phyloP scores from a whole-genome alignment of 169 alveolate species.

The Plasmodium gaboni region DNA sequence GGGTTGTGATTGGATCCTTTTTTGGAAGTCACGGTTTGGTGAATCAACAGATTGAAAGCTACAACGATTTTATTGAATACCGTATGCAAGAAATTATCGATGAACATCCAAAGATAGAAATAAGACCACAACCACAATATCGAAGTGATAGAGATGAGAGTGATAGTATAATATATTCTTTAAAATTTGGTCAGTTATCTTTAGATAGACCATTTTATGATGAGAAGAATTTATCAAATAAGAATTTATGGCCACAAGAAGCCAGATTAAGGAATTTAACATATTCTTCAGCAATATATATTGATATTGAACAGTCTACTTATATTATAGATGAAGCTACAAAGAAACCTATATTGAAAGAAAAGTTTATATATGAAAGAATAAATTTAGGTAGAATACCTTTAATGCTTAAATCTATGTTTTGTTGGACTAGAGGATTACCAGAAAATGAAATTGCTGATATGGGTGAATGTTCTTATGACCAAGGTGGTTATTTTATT shows the following conservation, averaged over 20 bases:
- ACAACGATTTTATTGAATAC: conserved; percentile 95
- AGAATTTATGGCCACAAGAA: conserved; percentile 96
- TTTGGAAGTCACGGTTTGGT: conserved; percentile 95
- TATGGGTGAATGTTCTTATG: conserved; percentile 98
- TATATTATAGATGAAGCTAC: conserved; percentile 85
- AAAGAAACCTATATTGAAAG: conserved; percentile 82
- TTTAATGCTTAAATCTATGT: conserved; percentile 97
- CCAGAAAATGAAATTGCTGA: conserved; percentile 92
- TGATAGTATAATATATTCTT: conserved; percentile 89
- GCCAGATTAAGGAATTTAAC: conserved; percentile 97
- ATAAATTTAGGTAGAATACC: conserved; percentile 96
- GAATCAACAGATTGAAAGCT: conserved; percentile 96
- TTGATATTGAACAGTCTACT: conserved; percentile 91
- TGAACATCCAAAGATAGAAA: conserved; percentile 94
- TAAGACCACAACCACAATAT: conserved; percentile 93
- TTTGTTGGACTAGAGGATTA: conserved; percentile 94
- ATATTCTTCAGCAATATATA: conserved; percentile 88
- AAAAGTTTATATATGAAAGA: conserved; percentile 88
- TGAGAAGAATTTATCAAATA: conserved; percentile 93
- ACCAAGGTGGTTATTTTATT: conserved; percentile 98
- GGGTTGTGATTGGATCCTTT: conserved; percentile 82
- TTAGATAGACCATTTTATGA: conserved; percentile 93
- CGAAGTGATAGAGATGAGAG: conserved; percentile 89
- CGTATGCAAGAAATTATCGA: conserved; percentile 96
- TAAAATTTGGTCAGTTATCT: conserved; percentile 94